Percentiles rank a stretch among this genome's conserved stretches.
phyloP scores from a whole-genome alignment of 2,329 filamentous ascomycete genomes.

The Microcyclospora tardicrescens region DNA sequence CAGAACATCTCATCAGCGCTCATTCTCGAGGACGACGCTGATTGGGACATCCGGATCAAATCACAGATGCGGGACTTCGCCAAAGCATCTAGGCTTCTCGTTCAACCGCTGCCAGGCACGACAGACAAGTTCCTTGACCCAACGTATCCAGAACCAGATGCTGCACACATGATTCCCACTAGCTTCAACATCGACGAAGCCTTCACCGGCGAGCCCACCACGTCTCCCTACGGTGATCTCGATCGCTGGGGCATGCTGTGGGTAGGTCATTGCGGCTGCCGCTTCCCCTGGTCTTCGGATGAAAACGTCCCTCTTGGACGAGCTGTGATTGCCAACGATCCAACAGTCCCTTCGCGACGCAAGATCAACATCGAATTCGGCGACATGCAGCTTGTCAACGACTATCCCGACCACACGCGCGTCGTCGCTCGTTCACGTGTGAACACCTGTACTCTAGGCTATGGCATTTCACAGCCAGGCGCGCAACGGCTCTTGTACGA shows the following conservation, averaged over 20 bases:
- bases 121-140: conserved; percentile 10
- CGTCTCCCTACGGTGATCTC: conserved; percentile 14
- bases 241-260: conserved; percentile 27
- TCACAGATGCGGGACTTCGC: conserved; percentile 26
- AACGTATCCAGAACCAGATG: conserved; percentile 6
- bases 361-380: conserved; percentile 13
- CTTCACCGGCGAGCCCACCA: conserved; percentile 4
- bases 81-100: conserved; percentile 25
- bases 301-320: conserved; percentile 10
- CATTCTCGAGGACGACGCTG: conserved; percentile 33
- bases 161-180: conserved; percentile 3
- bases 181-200: conserved; percentile 6
- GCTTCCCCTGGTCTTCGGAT: conserved; percentile 10
- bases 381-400: conserved; percentile 3
- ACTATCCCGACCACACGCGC: conserved; percentile 27
- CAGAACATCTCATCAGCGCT: conserved; percentile 27
- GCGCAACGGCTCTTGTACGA: conserved; percentile 32
- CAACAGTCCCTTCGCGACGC: conserved; percentile 11
- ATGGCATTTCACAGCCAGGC: conserved; percentile 32
- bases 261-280: conserved; percentile 31
- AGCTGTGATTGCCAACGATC: conserved; percentile 11
- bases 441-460: conserved; percentile 30
- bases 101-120: conserved; percentile 17
- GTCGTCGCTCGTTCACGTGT: conserved; percentile 30
- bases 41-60: conserved; percentile 33